Percentiles rank a stretch among this genome's conserved stretches.
These are phyloP conservation scores for Macrocybe gigantea DNA, from an alignment of 768 basidiomycete genomes.

Conservation along the genomic window DNA sequence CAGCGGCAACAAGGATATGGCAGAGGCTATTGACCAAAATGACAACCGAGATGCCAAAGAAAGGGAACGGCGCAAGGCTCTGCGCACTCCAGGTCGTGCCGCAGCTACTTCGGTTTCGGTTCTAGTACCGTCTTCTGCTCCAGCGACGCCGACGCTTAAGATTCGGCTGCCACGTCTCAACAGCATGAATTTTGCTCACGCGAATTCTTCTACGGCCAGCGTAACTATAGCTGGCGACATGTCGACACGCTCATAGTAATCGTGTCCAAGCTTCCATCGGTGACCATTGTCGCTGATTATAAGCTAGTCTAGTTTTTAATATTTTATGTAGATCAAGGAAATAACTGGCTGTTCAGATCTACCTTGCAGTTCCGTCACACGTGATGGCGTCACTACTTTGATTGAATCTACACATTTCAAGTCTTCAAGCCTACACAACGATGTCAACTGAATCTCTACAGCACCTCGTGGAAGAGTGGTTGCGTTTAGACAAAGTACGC, in stretches of 20 bases:
- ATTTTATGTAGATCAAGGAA: neutral
- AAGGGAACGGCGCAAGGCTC: slow-evolving; percentile 18
- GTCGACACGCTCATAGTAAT: too few relatives aligned
- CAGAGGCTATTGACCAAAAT: slow-evolving; percentile 16
- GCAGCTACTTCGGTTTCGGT: slow-evolving; percentile 13
- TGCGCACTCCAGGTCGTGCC: slow-evolving; percentile 24
- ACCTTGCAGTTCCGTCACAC: neutral
- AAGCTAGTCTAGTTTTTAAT: neutral
- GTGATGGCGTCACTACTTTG: neutral
- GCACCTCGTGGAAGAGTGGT: slow-evolving; percentile 32
- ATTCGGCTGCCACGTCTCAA: slow-evolving; percentile 37
- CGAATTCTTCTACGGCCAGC: neutral
- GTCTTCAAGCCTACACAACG: slow-evolving; percentile 3
- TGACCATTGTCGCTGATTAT: too few relatives aligned
- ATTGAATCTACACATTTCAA: neutral
- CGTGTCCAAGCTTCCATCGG: too few relatives aligned
- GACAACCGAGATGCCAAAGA: slow-evolving; percentile 19
- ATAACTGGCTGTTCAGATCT: neutral
- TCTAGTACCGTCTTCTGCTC: slow-evolving; percentile 19
- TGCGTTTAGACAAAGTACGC: slow-evolving; percentile 29
- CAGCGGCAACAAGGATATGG: too few relatives aligned
- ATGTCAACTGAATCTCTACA: slow-evolving; percentile 24
- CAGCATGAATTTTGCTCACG: neutral
- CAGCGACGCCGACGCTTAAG: slow-evolving; percentile 44
- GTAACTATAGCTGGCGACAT: neutral